Base-by-base conservation (phyloP, 192 early-diverging fungal species). In the Umbelopsis vinacea region DNA sequence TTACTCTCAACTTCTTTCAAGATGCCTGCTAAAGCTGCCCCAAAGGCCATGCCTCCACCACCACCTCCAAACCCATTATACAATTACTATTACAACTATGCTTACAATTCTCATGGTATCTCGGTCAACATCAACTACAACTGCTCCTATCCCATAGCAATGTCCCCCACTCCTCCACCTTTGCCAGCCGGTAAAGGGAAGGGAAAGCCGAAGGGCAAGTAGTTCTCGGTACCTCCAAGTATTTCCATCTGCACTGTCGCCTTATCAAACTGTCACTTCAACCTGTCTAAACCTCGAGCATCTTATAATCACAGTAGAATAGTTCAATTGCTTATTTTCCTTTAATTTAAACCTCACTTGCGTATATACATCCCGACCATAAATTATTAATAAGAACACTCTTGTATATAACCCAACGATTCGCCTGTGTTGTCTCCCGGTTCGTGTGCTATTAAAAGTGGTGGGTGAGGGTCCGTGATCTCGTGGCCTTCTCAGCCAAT, bases 171-270 rank as follows among this genome's bases (percentile, higher is more conserved):
- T n/a, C 7, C 57, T 12, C 57, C 57, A 6, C 29, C 57, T 11
- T 63, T 29, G 19, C 29, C 57, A 63, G 26, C 10, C 8, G 57
- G 57, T 19, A 63, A 63, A 22, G 57, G 35, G 35, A 63, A 63
- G 57, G 57, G 57, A 37, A 63, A 63, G n/a, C 33, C 15, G 7
- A 63, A 63, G 26, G 23, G 24, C 38, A 63, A 63, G 57, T 63
- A 38, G 35, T 35, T 63, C 57, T 63, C 57, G 57, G 57, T 19
- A 0, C 40, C 40, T 11, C 6, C 8, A 43, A 7, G 6, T 11
- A 1, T 43, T 7, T 43, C 11, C 40, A 43, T 43, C 6, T 43
- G 11, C 11, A 3, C 29, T 29, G 29, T 43, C 40, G 6, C 40
- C 40, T 7, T 43, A 43, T 54, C 53, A 11, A 24, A 6, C 4